Percentiles rank a stretch among this genome's conserved stretches.
Evolutionary conservation across 805 yeast species (phyloP).

Genomic region (Sungouiozyma ichnusensis): DNA sequence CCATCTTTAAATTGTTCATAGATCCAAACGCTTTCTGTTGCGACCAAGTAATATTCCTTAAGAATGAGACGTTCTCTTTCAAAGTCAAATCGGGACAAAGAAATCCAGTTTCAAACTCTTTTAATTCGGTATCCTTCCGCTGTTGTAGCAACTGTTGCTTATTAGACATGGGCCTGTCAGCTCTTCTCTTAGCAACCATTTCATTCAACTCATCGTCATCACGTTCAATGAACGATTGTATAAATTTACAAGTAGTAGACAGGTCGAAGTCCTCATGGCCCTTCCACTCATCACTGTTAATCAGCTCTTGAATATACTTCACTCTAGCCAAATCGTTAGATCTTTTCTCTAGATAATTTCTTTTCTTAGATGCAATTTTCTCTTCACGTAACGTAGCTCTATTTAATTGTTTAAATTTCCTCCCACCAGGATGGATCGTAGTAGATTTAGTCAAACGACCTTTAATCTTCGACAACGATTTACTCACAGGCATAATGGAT

Average conservation of each 20-base stretch:
- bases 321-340: slow-evolving; percentile 50
- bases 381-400: slow-evolving; percentile 81
- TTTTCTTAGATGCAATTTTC: slow-evolving; percentile 52
- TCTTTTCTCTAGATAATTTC: slow-evolving; percentile 46
- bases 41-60: slow-evolving; percentile 74
- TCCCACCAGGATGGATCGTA: slow-evolving; percentile 69
- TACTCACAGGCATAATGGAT: slow-evolving; percentile 26
- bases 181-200: slow-evolving; percentile 53
- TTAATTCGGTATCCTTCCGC: slow-evolving; percentile 48
- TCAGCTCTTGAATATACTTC: slow-evolving; percentile 50
- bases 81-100: slow-evolving; percentile 64
- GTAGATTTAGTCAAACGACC: slow-evolving; percentile 14
- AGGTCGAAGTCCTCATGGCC: slow-evolving; percentile 23
- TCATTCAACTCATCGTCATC: slow-evolving; percentile 67
- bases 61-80: slow-evolving; percentile 42
- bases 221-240: slow-evolving; percentile 53
- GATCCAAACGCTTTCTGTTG: slow-evolving; percentile 43
- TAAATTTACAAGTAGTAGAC: slow-evolving; percentile 51
- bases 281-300: slow-evolving; percentile 32
- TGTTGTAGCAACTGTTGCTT: slow-evolving; percentile 60
- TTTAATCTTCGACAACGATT: slow-evolving; percentile 25
- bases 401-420: slow-evolving; percentile 74
- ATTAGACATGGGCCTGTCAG: slow-evolving; percentile 76
- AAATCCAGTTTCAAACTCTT: slow-evolving; percentile 59
- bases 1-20: slow-evolving; percentile 47